Evolutionary conservation across 192 early-diverging fungal genomes (phyloP), one percentile per base, ranked within the genome.

Genomic region (Entomortierella parvispora): DNA sequence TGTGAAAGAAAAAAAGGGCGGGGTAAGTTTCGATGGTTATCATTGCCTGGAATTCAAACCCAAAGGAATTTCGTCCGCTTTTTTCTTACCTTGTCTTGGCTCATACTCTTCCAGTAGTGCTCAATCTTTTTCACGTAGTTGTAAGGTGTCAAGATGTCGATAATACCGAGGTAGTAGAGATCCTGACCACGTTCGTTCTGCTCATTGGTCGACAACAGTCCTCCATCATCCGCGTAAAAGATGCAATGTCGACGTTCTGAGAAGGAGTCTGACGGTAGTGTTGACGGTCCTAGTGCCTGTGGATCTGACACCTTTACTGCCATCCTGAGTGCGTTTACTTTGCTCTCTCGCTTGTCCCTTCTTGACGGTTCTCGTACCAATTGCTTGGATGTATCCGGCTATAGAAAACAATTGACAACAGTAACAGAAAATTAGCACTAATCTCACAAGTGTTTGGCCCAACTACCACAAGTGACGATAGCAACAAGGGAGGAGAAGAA

Each of bases 91-190:
- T 88, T 86, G 62, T 98, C 94, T 59, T 93, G 84, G 17, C 85
- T 86, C 56, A 98, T 68, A 9, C 89, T 83, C 81, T 97, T 99
- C 86, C 92, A 96, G 26, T 93, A 80, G 63, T 95, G 93, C 75
- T 99, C 98, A 37, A 92, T 65, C 68, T 92, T 90, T 82, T 99
- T 99, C 51, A 87, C 80, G 31, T 88, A 76, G 80, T 95, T 92
- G 82, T 98, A 99, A 6, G 93, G 90, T 18, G 98, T 99, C 58
- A 99, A 87, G 50, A 99, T 99, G 70, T 99, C 98, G 57, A 99
- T 99, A 63, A 98, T 91, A 15, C 97, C 96, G 65, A 99, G 87
- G 71, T 96, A 98, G 83, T 99, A 99, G 10, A 98, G 84, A 55
- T 91, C 82, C 51, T 87, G 83, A 10, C 86, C 72, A 2, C 91